phyloP scores from a whole-genome alignment of 805 yeast genomes.

The Candida boidinii region DNA sequence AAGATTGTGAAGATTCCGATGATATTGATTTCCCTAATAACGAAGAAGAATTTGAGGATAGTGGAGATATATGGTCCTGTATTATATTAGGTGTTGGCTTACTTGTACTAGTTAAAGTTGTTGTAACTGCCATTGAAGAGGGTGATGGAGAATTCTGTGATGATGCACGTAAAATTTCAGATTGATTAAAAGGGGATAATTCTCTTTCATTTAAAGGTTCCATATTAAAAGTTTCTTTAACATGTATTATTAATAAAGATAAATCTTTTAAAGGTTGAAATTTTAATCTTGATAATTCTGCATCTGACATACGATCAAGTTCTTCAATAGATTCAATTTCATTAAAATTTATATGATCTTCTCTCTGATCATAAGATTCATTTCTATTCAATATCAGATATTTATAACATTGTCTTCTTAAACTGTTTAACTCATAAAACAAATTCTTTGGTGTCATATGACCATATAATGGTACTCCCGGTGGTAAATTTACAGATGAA shows the following conservation, averaged over 20 bases:
- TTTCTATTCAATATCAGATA: neutral
- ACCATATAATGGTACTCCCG: slow-evolving; percentile 54
- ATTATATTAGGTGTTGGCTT: no score
- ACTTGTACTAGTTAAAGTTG: no score
- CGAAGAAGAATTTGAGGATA: no score
- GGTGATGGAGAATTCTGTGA: no score
- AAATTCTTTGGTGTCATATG: slow-evolving; percentile 67
- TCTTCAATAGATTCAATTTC: neutral
- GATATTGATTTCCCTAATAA: no score
- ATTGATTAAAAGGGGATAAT: no score
- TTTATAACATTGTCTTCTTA: slow-evolving; percentile 16
- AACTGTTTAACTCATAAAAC: slow-evolving; percentile 41
- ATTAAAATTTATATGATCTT: neutral
- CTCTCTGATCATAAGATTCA: neutral
- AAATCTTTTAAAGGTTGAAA: slow-evolving; percentile 32
- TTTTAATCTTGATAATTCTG: slow-evolving; percentile 8
- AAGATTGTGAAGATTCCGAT: no score
- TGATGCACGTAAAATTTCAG: no score
- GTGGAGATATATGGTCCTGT: no score
- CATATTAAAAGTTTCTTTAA: slow-evolving; percentile 32
- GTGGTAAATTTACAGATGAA: slow-evolving; percentile 43
- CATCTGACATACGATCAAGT: neutral
- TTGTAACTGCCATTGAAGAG: no score
- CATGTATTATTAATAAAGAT: slow-evolving; percentile 43
- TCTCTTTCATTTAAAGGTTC: no score